These are phyloP conservation scores for Chlorencoelia australis DNA, from an alignment of 2,329 filamentous ascomycete genomes.

Conservation along the genomic window DNA sequence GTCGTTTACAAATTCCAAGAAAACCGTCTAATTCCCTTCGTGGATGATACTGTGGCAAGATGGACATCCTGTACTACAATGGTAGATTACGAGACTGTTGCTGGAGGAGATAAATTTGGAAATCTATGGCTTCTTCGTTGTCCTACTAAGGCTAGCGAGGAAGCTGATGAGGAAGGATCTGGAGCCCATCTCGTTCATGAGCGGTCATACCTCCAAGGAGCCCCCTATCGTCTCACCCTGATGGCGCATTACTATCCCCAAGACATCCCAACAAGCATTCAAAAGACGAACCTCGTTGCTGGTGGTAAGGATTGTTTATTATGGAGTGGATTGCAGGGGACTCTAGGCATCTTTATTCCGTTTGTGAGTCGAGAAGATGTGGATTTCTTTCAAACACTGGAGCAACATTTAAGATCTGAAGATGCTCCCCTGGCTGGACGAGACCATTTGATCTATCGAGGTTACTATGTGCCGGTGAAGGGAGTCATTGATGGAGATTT, in stretches of 20 bases:
- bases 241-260: constrained; percentile 86
- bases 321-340: constrained; percentile 92
- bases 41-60: constrained; percentile 77
- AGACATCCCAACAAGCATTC: constrained; percentile 83
- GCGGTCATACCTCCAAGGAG: constrained; percentile 79
- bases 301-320: constrained; percentile 86
- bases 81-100: constrained; percentile 94
- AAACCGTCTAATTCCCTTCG: constrained; percentile 88
- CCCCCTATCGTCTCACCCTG: constrained; percentile 72
- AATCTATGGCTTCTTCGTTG: constrained; percentile 91
- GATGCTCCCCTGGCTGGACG: constrained; percentile 82
- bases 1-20: constrained; percentile 89
- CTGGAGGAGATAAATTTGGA: constrained; percentile 94
- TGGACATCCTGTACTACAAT: constrained; percentile 89
- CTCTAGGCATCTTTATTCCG: constrained; percentile 84
- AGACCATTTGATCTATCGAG: constrained; percentile 90
- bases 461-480: constrained; percentile 95
- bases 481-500: constrained; percentile 94
- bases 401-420: constrained; percentile 76
- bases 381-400: constrained; percentile 93
- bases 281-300: constrained; percentile 81
- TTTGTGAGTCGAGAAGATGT: constrained; percentile 88
- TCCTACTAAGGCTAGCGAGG: constrained; percentile 74
- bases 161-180: constrained; percentile 84
- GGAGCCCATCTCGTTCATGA: constrained; percentile 88